phyloP scores from a whole-genome alignment of 2,329 filamentous ascomycete species.

The Biscogniauxia mediterranea region DNA sequence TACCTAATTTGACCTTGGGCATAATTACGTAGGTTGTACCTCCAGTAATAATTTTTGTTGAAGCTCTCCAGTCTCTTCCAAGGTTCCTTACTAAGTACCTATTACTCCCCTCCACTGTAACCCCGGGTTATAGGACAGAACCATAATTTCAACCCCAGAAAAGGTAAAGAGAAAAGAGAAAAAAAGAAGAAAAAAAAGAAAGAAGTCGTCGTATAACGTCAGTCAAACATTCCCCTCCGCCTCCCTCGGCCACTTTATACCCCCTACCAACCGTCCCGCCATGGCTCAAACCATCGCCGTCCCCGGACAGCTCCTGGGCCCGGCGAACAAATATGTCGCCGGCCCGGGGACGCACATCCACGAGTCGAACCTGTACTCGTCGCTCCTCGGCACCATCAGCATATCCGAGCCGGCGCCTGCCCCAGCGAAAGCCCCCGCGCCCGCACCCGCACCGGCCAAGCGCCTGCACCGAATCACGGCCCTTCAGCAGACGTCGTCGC shows the following conservation, averaged over 20 bases:
- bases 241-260: too few species aligned
- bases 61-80: not conserved
- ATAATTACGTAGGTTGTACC: not conserved
- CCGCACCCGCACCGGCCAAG: conserved; percentile 34
- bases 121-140: too few species aligned
- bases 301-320: conserved; percentile 78
- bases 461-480: conserved; percentile 55
- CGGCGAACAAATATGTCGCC: conserved; percentile 62
- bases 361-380: conserved; percentile 73
- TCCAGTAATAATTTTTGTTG: not conserved
- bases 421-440: too few species aligned
- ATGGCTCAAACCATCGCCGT: conserved; percentile 56
- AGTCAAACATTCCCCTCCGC: too few species aligned
- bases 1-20: not conserved
- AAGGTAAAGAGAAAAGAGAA: too few species aligned
- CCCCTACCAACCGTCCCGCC: not conserved
- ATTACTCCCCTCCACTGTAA: too few species aligned
- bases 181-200: too few species aligned
- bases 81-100: not conserved
- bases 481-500: not conserved
- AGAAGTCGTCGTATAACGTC: too few species aligned
- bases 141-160: too few species aligned
- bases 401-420: conserved; percentile 40
- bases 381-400: conserved; percentile 71
- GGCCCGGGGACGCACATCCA: conserved; percentile 85